Evolutionary conservation across 2,329 filamentous ascomycete species (phyloP).

Genomic region (Tolypocladium inflatum): DNA sequence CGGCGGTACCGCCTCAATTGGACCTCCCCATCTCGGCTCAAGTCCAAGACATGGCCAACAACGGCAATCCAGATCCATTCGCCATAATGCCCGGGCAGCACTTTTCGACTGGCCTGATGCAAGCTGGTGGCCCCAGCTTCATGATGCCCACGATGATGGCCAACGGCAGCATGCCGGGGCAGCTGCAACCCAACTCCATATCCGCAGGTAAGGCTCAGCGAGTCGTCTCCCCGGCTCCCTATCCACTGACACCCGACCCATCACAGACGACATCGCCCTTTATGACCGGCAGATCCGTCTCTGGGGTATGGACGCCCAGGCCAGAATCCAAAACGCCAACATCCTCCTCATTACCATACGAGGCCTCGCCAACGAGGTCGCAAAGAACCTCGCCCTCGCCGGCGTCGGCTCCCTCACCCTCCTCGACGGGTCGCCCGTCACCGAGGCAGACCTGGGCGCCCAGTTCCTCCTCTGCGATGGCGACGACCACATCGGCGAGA

Average conservation of each 20-base stretch:
- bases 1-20: not conserved
- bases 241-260: not conserved
- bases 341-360: slow-evolving; percentile 84
- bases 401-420: slow-evolving; percentile 87
- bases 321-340: slow-evolving; percentile 81
- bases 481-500: slow-evolving; percentile 64
- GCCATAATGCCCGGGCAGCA: slow-evolving; percentile 13
- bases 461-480: slow-evolving; percentile 67
- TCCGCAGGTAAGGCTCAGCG: slow-evolving; percentile 20
- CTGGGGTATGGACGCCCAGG: slow-evolving; percentile 93
- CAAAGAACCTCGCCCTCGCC: slow-evolving; percentile 93
- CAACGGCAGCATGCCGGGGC: slow-evolving; percentile 16
- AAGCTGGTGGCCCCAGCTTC: slow-evolving; percentile 15
- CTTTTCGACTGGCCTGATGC: slow-evolving; percentile 17
- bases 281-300: slow-evolving; percentile 96
- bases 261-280: slow-evolving; percentile 81
- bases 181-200: slow-evolving; percentile 15
- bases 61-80: not conserved
- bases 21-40: not conserved
- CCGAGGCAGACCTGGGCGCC: slow-evolving; percentile 68
- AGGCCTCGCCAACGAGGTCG: slow-evolving; percentile 85
- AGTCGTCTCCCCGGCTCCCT: not conserved
- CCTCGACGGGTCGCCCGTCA: slow-evolving; percentile 67
- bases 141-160: slow-evolving; percentile 21
- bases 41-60: slow-evolving; percentile 3